Percentiles rank a stretch among this genome's conserved stretches.
phyloP scores from a whole-genome alignment of 2,329 filamentous ascomycete species.

The Cordyceps cicadae region DNA sequence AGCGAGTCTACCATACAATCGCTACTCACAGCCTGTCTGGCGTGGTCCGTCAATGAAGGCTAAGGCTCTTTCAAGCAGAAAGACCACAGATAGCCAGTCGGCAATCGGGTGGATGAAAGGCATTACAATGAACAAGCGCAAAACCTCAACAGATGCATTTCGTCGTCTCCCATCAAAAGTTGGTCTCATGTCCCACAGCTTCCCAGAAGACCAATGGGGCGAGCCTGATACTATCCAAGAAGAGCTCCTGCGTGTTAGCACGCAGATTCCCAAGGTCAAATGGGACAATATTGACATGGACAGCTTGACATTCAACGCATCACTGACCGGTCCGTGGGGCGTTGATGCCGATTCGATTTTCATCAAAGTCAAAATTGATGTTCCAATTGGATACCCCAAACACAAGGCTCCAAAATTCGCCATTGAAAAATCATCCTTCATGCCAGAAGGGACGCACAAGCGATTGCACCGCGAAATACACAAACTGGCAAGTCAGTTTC shows the following conservation, averaged over 20 bases:
- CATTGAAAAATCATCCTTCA: slow-evolving; percentile 54
- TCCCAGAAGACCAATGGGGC: slow-evolving; percentile 49
- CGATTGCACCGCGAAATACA: slow-evolving; percentile 46
- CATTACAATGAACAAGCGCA: slow-evolving; percentile 54
- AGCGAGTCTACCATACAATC: slow-evolving; percentile 21
- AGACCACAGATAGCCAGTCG: slow-evolving; percentile 40
- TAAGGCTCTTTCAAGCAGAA: slow-evolving; percentile 34
- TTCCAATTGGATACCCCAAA: slow-evolving; percentile 52
- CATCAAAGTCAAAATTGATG: slow-evolving; percentile 52
- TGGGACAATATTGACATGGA: slow-evolving; percentile 60
- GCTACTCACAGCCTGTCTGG: slow-evolving; percentile 35
- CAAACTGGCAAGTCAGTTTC: slow-evolving; percentile 46
- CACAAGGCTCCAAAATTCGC: slow-evolving; percentile 48
- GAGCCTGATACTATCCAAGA: slow-evolving; percentile 56
- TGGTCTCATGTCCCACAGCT: slow-evolving; percentile 41
- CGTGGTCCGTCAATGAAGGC: slow-evolving; percentile 52
- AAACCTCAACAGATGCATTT: slow-evolving; percentile 30
- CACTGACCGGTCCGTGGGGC: slow-evolving; percentile 58
- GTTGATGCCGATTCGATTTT: slow-evolving; percentile 47
- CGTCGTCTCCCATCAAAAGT: slow-evolving; percentile 44
- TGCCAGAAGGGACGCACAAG: slow-evolving; percentile 47
- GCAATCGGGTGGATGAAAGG: slow-evolving; percentile 65
- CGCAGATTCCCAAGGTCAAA: slow-evolving; percentile 53
- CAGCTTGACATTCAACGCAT: slow-evolving; percentile 48
- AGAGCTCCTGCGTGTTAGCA: slow-evolving; percentile 54